Base-by-base conservation (phyloP, 257 asterid species). In the Forsythia suspensa region DNA sequence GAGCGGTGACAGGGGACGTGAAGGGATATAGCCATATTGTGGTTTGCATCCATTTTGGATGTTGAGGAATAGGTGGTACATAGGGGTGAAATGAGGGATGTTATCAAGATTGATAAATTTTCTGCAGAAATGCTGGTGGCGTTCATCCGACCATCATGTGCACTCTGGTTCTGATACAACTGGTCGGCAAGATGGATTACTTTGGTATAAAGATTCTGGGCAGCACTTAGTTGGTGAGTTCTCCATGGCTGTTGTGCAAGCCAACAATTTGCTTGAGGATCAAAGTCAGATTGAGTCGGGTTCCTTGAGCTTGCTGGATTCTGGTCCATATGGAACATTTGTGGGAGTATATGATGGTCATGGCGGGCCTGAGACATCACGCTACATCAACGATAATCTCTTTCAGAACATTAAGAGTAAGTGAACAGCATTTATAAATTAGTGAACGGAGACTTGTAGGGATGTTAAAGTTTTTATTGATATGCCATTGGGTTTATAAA, bases 1-100 rank as follows among this genome's bases (percentile, higher is more conserved):
- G 73, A 51, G 36, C 37, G 70, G 76, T 38, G 70, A 59, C 38
- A 36, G 52, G n/a, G 68, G 68, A 21, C 68, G 8, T 61, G 59
- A 51, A 52, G 41, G 46, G 15, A 70, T 24, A 75, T 68, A 36
- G 59, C 77, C 44, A 48, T 57, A 70, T 34, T 57, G 73, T 3
- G 71, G 42, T 75, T 76, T 75, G 82, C 91, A 87, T 87, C 91
- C 91, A 71, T 81, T 77, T 85, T 68, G 91, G 91, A 87, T 87
- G 91, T 81, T 83, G 84, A 81, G 77, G 80, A 83, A 81, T 80
- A 72, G 44, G 80, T 38, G 76, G 83, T 85, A 81, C 82, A 71
- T 86, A 70, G 78, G 82, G 89, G 82, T 87, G 91, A 87, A 80
- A 87, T 87, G 91, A 85, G 91, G 91, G 91, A 87, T 87, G 91